These are phyloP conservation scores for Microdochium nivale DNA, from an alignment of 2,329 filamentous ascomycete species.

Conservation along the genomic window DNA sequence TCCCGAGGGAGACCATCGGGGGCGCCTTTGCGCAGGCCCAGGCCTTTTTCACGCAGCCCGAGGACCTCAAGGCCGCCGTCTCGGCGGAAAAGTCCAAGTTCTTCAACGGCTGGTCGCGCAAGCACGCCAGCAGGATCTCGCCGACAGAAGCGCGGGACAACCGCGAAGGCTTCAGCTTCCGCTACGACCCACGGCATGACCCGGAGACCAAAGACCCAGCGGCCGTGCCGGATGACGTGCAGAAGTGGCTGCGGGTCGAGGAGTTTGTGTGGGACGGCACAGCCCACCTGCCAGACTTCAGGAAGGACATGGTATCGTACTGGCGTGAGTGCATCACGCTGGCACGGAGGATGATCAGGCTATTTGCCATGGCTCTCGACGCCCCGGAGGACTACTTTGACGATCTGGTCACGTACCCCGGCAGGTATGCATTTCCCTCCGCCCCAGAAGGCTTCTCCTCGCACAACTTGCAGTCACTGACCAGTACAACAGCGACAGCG, in stretches of 20 bases:
- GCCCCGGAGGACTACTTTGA: slow-evolving; percentile 31
- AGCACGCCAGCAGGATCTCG: not conserved
- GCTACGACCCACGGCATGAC: slow-evolving; percentile 32
- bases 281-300: slow-evolving; percentile 22
- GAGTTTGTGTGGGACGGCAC: slow-evolving; percentile 11
- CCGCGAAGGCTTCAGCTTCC: slow-evolving; percentile 17
- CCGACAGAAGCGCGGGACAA: slow-evolving; percentile 15
- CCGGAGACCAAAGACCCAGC: slow-evolving; percentile 13
- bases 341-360: slow-evolving; percentile 24
- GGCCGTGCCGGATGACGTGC: slow-evolving; percentile 5
- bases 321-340: slow-evolving; percentile 24
- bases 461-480: slow-evolving; percentile 32
- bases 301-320: slow-evolving; percentile 23
- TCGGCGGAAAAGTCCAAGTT: slow-evolving; percentile 18
- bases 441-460: slow-evolving; percentile 15
- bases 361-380: slow-evolving; percentile 30
- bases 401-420: slow-evolving; percentile 19
- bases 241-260: slow-evolving; percentile 9
- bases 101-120: slow-evolving; percentile 25
- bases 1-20: slow-evolving; percentile 18
- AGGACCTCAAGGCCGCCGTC: slow-evolving; percentile 9
- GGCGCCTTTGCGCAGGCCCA: slow-evolving; percentile 13
- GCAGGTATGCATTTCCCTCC: slow-evolving; percentile 15
- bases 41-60: slow-evolving; percentile 15
- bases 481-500: slow-evolving; percentile 20